These are phyloP conservation scores for Elsinoe australis DNA, from an alignment of 2,329 filamentous ascomycete genomes.

Conservation along the genomic window DNA sequence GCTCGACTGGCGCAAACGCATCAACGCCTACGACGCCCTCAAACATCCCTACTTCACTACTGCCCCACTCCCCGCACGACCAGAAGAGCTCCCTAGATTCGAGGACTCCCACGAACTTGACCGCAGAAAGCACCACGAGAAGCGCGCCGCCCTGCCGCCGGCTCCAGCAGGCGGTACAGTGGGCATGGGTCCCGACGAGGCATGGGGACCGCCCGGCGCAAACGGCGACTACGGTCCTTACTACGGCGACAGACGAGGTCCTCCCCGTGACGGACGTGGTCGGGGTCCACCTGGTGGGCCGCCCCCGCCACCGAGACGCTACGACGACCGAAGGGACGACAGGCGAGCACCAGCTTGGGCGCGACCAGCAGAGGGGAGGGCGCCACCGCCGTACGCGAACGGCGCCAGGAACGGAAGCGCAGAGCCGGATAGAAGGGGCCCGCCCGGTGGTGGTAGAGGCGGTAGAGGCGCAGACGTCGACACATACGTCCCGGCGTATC, in stretches of 20 bases:
- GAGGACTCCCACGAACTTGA: slow-evolving; percentile 97
- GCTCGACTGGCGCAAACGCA: slow-evolving; percentile 78
- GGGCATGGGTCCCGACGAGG: slow-evolving; percentile 58
- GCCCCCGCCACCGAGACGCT: slow-evolving; percentile 32
- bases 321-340: slow-evolving; percentile 24
- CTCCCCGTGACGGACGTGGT: slow-evolving; percentile 25
- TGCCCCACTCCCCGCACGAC: slow-evolving; percentile 67
- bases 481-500: slow-evolving; percentile 41
- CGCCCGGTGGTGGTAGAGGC: slow-evolving; percentile 21
- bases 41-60: slow-evolving; percentile 86
- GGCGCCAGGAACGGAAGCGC: slow-evolving; percentile 13
- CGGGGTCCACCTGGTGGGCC: slow-evolving; percentile 21
- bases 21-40: slow-evolving; percentile 90
- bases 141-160: slow-evolving; percentile 75
- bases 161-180: slow-evolving; percentile 88
- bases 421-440: slow-evolving; percentile 21
- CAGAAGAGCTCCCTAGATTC: slow-evolving; percentile 81
- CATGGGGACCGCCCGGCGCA: slow-evolving; percentile 29
- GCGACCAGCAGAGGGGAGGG: not conserved
- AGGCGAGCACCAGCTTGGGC: slow-evolving; percentile 10
- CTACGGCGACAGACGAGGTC: slow-evolving; percentile 23
- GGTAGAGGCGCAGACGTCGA: slow-evolving; percentile 28
- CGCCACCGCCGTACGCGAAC: slow-evolving; percentile 18
- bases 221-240: slow-evolving; percentile 24
- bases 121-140: slow-evolving; percentile 78